Evolutionary conservation across 345 rosid genomes (phyloP), one percentile per base, ranked within the genome.

Genomic region (Streptanthus diversifolius): DNA sequence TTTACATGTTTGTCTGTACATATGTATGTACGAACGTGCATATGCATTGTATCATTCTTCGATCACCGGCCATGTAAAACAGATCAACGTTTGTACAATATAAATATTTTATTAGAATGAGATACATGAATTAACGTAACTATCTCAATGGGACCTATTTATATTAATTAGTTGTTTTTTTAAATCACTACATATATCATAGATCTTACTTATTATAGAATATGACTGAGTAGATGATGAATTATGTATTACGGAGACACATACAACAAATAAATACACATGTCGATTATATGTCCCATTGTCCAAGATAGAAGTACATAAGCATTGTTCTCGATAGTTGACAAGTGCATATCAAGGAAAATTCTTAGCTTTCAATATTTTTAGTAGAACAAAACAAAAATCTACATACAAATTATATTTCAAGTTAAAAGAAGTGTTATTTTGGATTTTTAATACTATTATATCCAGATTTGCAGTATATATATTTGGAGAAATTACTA

Each of bases 201-300:
- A n/a, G 1, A 17, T 55, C 13, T 12, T 56, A 56, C 33, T 33
- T 33, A 32, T 56, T 21, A 24, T 18, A 49, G 47, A 49, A 37
- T 12, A 60, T 27, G 68, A 37, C 7, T 48, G 45, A 56, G 19
- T 48, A 30, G 49, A 27, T 49, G 30, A 48, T 56, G 62, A 30
- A 24, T 70, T 15, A 51, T 39, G 69, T 30, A 62, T 51, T 47
- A 68, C 21, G 47, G 73, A 56, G 73, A 14, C 45, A 47, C 19
- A 30, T 43, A 30, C 52, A 41, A 68, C 62, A 17, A 18, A 8
- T 47, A 24, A 22, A 51, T 49, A 49, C 32, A 48, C 53, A 19
- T 48, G 55, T 49, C 55, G 21, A 22, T 49, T 32, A 19, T 33
- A 5, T 45, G 56, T 22, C 25, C 25, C 66, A 57, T 70, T 70